A percentile compares a stretch with the other conserved stretches of the same genome.
phyloP scores from a whole-genome alignment of 495 filamentous ascomycete species.

The Rhizodiscina lignyota region DNA sequence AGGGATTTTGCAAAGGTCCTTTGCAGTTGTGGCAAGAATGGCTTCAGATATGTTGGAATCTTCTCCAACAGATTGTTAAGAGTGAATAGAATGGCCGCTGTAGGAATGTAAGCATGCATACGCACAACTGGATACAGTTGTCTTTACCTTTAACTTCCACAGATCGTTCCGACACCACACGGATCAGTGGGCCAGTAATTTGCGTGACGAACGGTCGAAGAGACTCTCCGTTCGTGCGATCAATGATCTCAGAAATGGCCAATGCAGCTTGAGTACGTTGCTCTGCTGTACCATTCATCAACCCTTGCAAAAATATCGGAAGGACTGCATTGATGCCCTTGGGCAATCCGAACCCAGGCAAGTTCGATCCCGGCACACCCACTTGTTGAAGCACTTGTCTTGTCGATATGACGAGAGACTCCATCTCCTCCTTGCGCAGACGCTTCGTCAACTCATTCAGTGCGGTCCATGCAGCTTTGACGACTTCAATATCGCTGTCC shows the following conservation, averaged over 20 bases:
- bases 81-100: slow-evolving; percentile 77
- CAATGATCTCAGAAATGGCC: slow-evolving; percentile 88
- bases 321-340: slow-evolving; percentile 96
- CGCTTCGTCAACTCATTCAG: slow-evolving; percentile 73
- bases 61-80: slow-evolving; percentile 92
- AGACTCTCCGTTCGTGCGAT: slow-evolving; percentile 67
- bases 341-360: slow-evolving; percentile 80
- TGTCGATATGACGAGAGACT: slow-evolving; percentile 74
- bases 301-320: slow-evolving; percentile 91
- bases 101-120: slow-evolving; percentile 2
- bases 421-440: slow-evolving; percentile 96
- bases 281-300: slow-evolving; percentile 87
- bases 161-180: slow-evolving; percentile 90
- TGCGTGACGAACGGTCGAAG: slow-evolving; percentile 90
- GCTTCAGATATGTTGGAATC: slow-evolving; percentile 88
- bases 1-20: slow-evolving; percentile 91
- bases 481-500: slow-evolving; percentile 65
- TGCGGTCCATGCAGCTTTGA: slow-evolving; percentile 85
- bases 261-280: slow-evolving; percentile 84
- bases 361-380: slow-evolving; percentile 66
- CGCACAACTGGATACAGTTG: no score
- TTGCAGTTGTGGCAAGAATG: slow-evolving; percentile 92
- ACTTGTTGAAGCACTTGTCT: slow-evolving; percentile 72
- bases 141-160: slow-evolving; percentile 67
- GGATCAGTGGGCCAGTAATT: slow-evolving; percentile 91